Conservation (phyloP, 2,329 filamentous ascomycete genomes). For the Dactylellina leptospora region DNA sequence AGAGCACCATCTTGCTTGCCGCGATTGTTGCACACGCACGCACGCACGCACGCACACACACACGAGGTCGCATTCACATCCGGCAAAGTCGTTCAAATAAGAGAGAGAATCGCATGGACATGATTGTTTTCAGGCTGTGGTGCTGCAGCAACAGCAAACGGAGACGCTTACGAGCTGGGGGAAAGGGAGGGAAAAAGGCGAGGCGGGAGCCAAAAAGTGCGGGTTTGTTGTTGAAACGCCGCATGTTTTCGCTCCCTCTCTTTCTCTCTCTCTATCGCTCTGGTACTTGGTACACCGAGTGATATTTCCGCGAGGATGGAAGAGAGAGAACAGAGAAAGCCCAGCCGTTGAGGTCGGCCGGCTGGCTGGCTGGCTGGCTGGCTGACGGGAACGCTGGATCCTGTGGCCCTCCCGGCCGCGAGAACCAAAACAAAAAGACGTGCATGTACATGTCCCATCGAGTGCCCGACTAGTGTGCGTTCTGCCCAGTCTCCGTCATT, state of each 20-base stretch:
- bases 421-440: not conserved
- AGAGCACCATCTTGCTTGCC: not conserved
- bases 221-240: conserved; percentile 12
- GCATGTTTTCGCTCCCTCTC: conserved; percentile 13
- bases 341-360: not conserved
- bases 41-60: not conserved
- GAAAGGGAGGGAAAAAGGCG: conserved; percentile 30
- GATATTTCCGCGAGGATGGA: not conserved
- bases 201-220: conserved; percentile 12
- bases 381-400: conserved; percentile 3
- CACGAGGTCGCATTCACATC: not conserved
- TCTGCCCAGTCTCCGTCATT: conserved; percentile 39
- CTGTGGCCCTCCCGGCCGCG: not conserved
- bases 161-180: not conserved
- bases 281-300: not conserved
- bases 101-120: too few species aligned
- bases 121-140: not conserved
- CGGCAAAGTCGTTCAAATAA: too few species aligned
- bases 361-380: too few species aligned
- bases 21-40: not conserved
- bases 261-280: not conserved
- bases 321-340: not conserved
- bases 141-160: not conserved
- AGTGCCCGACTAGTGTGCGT: too few species aligned
- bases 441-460: not conserved